These are phyloP conservation scores for Biancaea sappan DNA, from an alignment of 306 rosid species.

Conservation along the genomic window DNA sequence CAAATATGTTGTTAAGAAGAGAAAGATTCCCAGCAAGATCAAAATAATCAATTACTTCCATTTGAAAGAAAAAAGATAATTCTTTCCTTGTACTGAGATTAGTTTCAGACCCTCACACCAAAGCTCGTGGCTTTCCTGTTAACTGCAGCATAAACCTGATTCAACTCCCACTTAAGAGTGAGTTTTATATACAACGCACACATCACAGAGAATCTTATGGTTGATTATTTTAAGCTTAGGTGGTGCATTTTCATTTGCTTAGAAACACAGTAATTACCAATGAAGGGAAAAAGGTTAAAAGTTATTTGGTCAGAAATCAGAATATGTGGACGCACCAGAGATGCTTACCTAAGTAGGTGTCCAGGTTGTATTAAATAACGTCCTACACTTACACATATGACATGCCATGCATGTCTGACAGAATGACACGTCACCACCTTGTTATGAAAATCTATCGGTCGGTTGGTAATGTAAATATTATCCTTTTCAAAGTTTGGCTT, in stretches of 20 bases:
- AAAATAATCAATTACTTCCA: neutral
- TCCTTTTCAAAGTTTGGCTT: constrained; percentile 22
- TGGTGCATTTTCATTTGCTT: constrained; percentile 29
- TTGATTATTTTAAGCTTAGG: constrained; percentile 31
- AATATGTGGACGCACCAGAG: constrained; percentile 18
- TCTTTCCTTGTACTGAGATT: constrained; percentile 29
- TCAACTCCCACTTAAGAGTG: constrained; percentile 28
- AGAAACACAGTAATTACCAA: neutral
- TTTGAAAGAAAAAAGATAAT: neutral
- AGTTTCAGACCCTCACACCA: neutral
- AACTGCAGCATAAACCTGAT: constrained; percentile 35
- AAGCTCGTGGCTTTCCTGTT: constrained; percentile 21
- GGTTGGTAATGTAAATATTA: constrained; percentile 43
- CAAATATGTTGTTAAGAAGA: constrained; percentile 33
- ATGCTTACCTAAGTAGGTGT: constrained; percentile 25
- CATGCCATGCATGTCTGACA: constrained; percentile 53
- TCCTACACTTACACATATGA: constrained; percentile 39
- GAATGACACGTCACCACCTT: constrained; percentile 57
- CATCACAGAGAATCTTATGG: constrained; percentile 22
- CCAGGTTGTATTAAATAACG: constrained; percentile 48
- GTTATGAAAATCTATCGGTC: constrained; percentile 44
- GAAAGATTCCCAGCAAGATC: constrained; percentile 37
- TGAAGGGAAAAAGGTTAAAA: neutral
- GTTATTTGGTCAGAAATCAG: neutral
- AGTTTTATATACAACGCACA: constrained; percentile 10